A percentile compares a stretch with the other conserved stretches of the same genome.
Evolutionary conservation across 805 yeast genomes (phyloP).

Genomic region (Komagataella mondaviorum): DNA sequence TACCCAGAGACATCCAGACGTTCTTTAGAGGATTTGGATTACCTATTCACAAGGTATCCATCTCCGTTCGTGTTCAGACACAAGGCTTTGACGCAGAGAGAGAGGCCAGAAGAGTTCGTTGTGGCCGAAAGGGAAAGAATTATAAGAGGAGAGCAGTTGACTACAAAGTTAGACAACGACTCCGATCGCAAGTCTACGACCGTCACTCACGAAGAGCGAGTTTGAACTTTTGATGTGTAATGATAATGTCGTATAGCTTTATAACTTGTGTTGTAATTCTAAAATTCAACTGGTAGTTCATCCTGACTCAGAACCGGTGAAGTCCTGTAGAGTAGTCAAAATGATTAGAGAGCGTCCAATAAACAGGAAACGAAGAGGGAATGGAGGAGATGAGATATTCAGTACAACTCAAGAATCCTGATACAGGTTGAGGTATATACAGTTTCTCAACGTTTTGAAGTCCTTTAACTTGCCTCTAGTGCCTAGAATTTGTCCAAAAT

Average conservation of each 20-base stretch:
- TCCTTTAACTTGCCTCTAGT: no score
- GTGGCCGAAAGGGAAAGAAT: neutral
- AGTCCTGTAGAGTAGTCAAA: no score
- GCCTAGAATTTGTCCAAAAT: no score
- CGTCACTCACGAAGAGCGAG: neutral
- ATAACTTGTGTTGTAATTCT: neutral
- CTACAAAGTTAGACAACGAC: neutral
- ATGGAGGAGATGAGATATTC: no score
- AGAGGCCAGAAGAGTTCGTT: constrained; percentile 1
- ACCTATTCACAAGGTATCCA: constrained; percentile 23
- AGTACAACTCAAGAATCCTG: no score
- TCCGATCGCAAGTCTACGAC: neutral
- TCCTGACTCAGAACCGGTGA: no score
- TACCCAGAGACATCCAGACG: constrained; percentile 75
- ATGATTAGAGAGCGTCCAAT: no score
- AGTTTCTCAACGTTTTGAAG: no score
- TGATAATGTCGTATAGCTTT: neutral
- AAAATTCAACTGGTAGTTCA: no score
- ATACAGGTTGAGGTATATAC: no score
- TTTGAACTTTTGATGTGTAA: neutral
- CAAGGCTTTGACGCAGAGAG: constrained; percentile 1
- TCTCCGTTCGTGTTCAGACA: constrained; percentile 1
- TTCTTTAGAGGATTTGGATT: constrained; percentile 63
- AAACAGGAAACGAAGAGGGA: no score
- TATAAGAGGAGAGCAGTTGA: neutral